phyloP scores from a whole-genome alignment of 306 rosid genomes.

The Vigna radiata region DNA sequence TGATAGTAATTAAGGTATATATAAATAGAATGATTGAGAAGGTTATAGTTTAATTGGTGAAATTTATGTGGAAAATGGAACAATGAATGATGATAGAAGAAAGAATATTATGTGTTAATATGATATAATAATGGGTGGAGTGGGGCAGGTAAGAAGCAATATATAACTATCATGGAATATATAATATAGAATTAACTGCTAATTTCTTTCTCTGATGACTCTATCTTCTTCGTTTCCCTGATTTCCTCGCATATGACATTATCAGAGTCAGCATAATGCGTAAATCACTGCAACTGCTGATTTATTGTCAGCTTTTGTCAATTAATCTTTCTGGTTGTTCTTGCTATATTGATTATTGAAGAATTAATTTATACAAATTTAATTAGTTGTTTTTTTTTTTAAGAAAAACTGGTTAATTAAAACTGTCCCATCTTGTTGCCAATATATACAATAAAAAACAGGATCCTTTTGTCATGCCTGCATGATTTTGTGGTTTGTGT shows the following conservation, averaged over 20 bases:
- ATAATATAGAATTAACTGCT: constrained; percentile 6
- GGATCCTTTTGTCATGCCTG: background rate
- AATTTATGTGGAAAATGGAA: background rate
- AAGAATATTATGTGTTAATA: constrained; percentile 1
- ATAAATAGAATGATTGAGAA: constrained; percentile 8
- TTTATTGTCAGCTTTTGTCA: constrained; percentile 13
- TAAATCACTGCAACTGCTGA: constrained; percentile 7
- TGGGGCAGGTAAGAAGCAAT: constrained; percentile 38
- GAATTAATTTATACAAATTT: background rate
- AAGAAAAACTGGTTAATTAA: background rate
- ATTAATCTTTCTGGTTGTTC: background rate
- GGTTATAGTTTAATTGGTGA: background rate
- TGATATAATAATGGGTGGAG: constrained; percentile 29
- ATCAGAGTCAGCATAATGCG: constrained; percentile 33
- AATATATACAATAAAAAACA: background rate
- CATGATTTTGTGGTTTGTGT: background rate
- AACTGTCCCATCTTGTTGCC: background rate
- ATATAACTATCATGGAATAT: constrained; percentile 6
- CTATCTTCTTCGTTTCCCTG: constrained; percentile 29
- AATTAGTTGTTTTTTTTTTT: too few relatives aligned
- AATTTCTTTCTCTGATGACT: constrained; percentile 32
- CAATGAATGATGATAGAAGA: background rate
- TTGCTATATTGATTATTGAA: background rate
- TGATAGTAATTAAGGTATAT: too few relatives aligned
- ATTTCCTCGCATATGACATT: constrained; percentile 28